A percentile compares a stretch with the other conserved stretches of the same genome.
phyloP scores from a whole-genome alignment of 331 rosid genomes.

The Pyrus hybrid region DNA sequence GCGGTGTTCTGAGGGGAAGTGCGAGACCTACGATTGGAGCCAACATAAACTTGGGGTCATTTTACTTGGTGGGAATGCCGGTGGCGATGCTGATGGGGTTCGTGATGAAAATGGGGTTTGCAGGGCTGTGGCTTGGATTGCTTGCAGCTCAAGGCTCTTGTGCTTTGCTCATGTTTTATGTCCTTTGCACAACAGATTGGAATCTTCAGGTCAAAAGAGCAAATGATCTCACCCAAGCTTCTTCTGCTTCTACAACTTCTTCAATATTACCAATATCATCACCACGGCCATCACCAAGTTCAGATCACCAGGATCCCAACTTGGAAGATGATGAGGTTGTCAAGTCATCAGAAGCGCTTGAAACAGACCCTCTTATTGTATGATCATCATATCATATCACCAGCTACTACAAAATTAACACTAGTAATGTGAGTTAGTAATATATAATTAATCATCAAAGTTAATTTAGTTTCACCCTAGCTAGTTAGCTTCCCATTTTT shows the following conservation, averaged over 20 bases:
- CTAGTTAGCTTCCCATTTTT: constrained; percentile 6
- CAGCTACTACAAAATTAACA: neutral
- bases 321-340: constrained; percentile 14
- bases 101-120: constrained; percentile 48
- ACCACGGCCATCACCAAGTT: neutral
- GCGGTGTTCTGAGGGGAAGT: constrained; percentile 82
- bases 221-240: constrained; percentile 40
- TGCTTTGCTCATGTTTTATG: constrained; percentile 68
- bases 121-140: constrained; percentile 93
- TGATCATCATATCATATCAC: neutral
- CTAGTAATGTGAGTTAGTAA: neutral
- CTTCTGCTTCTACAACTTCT: neutral
- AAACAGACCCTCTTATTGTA: constrained; percentile 57
- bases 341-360: constrained; percentile 21
- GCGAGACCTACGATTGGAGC: constrained; percentile 86
- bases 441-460: neutral
- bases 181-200: constrained; percentile 79
- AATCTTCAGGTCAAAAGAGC: constrained; percentile 41
- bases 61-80: constrained; percentile 87
- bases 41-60: constrained; percentile 75
- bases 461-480: neutral
- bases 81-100: constrained; percentile 69
- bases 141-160: constrained; percentile 91
- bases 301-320: neutral
- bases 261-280: constrained; percentile 33